Base-by-base conservation (phyloP, 306 rosid species). In the Datisca glomerata region DNA sequence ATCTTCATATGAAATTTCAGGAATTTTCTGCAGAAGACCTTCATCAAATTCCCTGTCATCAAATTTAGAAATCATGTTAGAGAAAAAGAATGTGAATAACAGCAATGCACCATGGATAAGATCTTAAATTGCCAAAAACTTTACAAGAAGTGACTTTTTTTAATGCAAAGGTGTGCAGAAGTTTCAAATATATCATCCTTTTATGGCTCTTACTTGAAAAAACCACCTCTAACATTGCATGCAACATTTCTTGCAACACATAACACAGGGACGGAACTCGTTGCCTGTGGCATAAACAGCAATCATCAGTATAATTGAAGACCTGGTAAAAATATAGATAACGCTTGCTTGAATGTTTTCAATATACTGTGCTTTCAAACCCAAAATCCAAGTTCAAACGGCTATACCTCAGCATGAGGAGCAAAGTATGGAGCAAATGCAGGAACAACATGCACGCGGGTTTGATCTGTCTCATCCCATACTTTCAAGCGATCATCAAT, bases 401-500 rank as follows among this genome's bases (percentile, higher is more conserved):
- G 41, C 36, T 40, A 49, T 72, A 91, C 98, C 61, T 91, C 98
- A 49, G 98, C 95, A 64, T 80, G 93, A 64, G 96, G 98, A 53
- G 96, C 92, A 56, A 77, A 84, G 68, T 91, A 91, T 25, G 98
- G 98, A 21, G 98, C 92, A 78, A 84, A 91, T 47, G 96, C 98
- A 66, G 98, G 98, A 44, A 91, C 98, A 49, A 91, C 98, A 53
- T 91, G 98, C 47, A 91, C 98, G 59, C 96, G 72, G 15, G 98
- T 80, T 71, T 91, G 98, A 63, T 91, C 98, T 60, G 60, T 84
- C 64, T 91, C 98, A 66, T 91, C 94, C 98, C 98, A 91, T 36
- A 91, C 98, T 76, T 80, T 91, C 81, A 84, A 71, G 66, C 98
- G 98, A 73, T 91, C 98, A 57, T 91, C 98, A 69, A 91, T 84